Percentiles rank a stretch among this genome's conserved stretches.
Evolutionary conservation across 2,329 filamentous ascomycete species (phyloP).

Genomic region (Cordyceps pruinosa): DNA sequence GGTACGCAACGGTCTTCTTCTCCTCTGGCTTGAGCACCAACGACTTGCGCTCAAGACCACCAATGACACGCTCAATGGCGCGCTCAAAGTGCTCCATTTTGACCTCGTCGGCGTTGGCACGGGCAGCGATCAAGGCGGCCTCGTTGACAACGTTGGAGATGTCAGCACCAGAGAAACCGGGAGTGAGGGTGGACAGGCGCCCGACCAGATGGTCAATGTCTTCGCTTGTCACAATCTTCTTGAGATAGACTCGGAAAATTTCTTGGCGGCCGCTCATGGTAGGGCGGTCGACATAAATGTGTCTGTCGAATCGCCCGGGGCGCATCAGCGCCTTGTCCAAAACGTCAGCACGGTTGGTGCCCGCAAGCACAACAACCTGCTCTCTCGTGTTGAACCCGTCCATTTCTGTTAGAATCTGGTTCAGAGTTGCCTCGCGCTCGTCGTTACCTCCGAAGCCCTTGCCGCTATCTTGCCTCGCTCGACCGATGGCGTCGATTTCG

Average conservation of each 20-base stretch:
- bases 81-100: constrained; percentile 91
- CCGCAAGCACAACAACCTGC: constrained; percentile 92
- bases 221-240: constrained; percentile 90
- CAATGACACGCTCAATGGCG: constrained; percentile 94
- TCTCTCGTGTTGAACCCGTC: constrained; percentile 97
- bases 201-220: constrained; percentile 83
- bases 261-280: constrained; percentile 96
- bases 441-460: constrained; percentile 78
- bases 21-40: constrained; percentile 87
- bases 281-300: constrained; percentile 89
- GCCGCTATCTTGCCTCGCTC: constrained; percentile 74
- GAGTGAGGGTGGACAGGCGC: constrained; percentile 83
- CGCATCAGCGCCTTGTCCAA: constrained; percentile 94
- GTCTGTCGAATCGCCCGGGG: constrained; percentile 92
- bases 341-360: constrained; percentile 92
- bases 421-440: constrained; percentile 92
- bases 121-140: constrained; percentile 87
- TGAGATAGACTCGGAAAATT: constrained; percentile 90
- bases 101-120: constrained; percentile 72
- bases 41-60: constrained; percentile 94
- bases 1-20: constrained; percentile 94
- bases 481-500: constrained; percentile 96
- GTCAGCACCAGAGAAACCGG: constrained; percentile 94
- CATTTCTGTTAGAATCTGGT: constrained; percentile 99
- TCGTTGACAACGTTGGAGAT: constrained; percentile 99